phyloP scores from a whole-genome alignment of 2,329 filamentous ascomycete species.

The Cucurbitaria berberidis region DNA sequence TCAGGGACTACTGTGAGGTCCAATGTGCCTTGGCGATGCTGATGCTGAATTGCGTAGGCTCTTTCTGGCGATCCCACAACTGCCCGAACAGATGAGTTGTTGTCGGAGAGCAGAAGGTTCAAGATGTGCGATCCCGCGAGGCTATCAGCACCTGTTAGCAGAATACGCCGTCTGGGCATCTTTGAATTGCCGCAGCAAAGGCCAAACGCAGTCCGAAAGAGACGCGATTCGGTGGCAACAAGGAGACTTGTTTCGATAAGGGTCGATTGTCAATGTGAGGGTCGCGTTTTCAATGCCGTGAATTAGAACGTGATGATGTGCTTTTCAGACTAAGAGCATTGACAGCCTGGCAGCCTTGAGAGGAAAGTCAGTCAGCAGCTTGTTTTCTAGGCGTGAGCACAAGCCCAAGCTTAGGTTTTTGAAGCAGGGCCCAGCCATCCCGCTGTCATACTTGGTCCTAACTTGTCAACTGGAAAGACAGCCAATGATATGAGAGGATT shows the following conservation, averaged over 20 bases:
- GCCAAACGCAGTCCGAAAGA: conserved; percentile 1
- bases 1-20: conserved; percentile 29
- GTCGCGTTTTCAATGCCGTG: conserved; percentile 2
- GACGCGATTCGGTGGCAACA: neutral
- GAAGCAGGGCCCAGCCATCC: neutral
- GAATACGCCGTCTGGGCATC: conserved; percentile 31
- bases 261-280: conserved; percentile 1
- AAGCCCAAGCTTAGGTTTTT: neutral
- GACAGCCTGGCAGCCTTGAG: neutral
- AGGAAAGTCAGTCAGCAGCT: neutral
- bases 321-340: neutral
- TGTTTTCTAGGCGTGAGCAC: conserved; percentile 3
- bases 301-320: conserved; percentile 1
- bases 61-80: conserved; percentile 30
- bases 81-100: conserved; percentile 30
- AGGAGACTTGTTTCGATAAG: neutral
- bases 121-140: conserved; percentile 38
- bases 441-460: conserved; percentile 1
- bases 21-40: conserved; percentile 21
- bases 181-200: conserved; percentile 1
- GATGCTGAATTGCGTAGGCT: conserved; percentile 21
- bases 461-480: neutral
- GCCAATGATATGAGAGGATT: conserved; percentile 2
- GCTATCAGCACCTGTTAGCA: conserved; percentile 32
- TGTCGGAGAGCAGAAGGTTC: conserved; percentile 27